phyloP scores from a whole-genome alignment of 75 land plant genomes.

The Cupressus sempervirens region DNA sequence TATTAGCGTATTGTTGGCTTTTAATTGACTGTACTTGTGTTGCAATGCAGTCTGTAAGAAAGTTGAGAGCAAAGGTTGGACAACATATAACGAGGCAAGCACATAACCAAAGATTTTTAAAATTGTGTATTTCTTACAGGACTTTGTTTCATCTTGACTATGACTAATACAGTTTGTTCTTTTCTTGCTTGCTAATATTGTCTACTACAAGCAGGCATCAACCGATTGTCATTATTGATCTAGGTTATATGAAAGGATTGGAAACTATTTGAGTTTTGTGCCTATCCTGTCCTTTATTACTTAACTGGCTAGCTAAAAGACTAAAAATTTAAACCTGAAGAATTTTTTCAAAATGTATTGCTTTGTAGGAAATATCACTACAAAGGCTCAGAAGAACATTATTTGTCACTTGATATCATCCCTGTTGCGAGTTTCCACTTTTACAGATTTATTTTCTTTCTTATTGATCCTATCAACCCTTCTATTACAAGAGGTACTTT shows the following conservation, averaged over 20 bases:
- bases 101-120: neutral
- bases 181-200: neutral
- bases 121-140: neutral
- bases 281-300: neutral
- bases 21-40: neutral
- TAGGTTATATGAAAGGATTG: neutral
- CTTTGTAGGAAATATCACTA: neutral
- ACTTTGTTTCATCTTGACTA: neutral
- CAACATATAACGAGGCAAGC: constrained; percentile 85
- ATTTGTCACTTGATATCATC: neutral
- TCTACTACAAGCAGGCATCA: neutral
- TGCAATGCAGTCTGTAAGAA: constrained; percentile 69
- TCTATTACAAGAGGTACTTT: neutral
- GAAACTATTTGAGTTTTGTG: neutral
- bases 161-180: neutral
- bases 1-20: constrained; percentile 5
- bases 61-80: constrained; percentile 86
- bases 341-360: neutral
- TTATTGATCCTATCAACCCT: neutral
- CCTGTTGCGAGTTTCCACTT: neutral
- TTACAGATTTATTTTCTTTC: neutral
- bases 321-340: neutral
- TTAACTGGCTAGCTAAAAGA: neutral
- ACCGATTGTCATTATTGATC: neutral
- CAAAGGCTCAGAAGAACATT: neutral